Conservation (phyloP, 192 early-diverging fungal genomes). For the Entophlyctis helioformis region DNA sequence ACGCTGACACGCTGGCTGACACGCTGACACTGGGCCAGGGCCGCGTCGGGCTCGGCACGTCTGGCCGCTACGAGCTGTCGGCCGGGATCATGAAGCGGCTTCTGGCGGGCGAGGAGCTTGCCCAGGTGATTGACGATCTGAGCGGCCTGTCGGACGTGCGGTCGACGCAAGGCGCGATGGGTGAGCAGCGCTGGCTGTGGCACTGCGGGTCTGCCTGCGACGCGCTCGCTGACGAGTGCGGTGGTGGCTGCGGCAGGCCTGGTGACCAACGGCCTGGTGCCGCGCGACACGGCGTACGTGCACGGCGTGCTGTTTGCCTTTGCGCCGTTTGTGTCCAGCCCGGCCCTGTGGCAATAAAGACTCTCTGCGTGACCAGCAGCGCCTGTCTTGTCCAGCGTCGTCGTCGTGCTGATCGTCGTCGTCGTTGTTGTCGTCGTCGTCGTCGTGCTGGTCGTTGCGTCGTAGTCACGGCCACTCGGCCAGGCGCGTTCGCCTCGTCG, state of each 20-base stretch:
- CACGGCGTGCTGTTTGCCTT: constrained; percentile 23
- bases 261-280: constrained; percentile 12
- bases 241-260: constrained; percentile 3
- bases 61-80: constrained; percentile 19
- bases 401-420: too few relatives aligned
- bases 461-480: too few relatives aligned
- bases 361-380: too few relatives aligned
- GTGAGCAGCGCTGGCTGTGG: background rate
- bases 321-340: constrained; percentile 3
- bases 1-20: background rate
- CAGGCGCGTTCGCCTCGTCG: too few relatives aligned
- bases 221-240: background rate
- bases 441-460: too few relatives aligned
- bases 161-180: constrained; percentile 14
- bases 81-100: constrained; percentile 14
- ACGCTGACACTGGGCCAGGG: too few relatives aligned
- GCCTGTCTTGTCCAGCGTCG: too few relatives aligned
- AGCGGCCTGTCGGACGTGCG: constrained; percentile 13
- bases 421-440: too few relatives aligned
- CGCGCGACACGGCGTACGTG: constrained; percentile 11
- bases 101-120: constrained; percentile 12
- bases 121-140: constrained; percentile 15
- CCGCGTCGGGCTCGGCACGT: constrained; percentile 10
- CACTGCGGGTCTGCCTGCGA: background rate
- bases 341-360: too few relatives aligned